Evolutionary conservation across 2,329 filamentous ascomycete species (phyloP).

Genomic region (Nemania sp.): DNA sequence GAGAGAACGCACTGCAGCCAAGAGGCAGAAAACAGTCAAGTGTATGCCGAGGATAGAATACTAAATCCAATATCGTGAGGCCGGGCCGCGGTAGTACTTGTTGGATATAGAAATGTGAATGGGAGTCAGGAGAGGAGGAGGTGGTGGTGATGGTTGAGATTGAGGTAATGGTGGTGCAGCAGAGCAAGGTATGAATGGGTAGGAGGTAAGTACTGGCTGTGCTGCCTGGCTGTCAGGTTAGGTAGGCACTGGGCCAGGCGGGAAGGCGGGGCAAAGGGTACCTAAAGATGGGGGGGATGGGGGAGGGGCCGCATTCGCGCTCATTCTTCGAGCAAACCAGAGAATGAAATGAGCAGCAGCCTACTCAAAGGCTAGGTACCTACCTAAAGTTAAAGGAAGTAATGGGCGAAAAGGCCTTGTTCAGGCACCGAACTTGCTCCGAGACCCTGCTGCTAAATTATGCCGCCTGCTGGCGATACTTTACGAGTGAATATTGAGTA

Average conservation of each 20-base stretch:
- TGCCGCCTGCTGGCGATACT: background rate
- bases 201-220: constrained; percentile 14
- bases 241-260: background rate
- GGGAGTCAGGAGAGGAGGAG: background rate
- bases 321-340: too few relatives aligned
- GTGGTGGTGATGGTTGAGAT: background rate
- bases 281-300: background rate
- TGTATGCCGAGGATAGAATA: background rate
- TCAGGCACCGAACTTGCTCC: background rate
- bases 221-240: constrained; percentile 18
- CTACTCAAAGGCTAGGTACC: background rate
- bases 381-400: background rate
- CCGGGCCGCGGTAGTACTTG: background rate
- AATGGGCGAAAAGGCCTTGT: background rate
- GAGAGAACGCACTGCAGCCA: background rate
- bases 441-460: too few relatives aligned
- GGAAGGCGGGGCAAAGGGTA: constrained; percentile 19
- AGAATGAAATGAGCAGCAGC: too few relatives aligned
- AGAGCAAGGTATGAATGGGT: background rate
- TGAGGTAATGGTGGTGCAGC: background rate
- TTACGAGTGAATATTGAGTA: too few relatives aligned
- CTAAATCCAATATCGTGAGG: background rate
- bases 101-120: background rate
- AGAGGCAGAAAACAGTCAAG: background rate
- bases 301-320: background rate